A percentile compares a stretch with the other conserved stretches of the same genome.
phyloP scores from a whole-genome alignment of 768 basidiomycete species.

The Suillus bovinus region DNA sequence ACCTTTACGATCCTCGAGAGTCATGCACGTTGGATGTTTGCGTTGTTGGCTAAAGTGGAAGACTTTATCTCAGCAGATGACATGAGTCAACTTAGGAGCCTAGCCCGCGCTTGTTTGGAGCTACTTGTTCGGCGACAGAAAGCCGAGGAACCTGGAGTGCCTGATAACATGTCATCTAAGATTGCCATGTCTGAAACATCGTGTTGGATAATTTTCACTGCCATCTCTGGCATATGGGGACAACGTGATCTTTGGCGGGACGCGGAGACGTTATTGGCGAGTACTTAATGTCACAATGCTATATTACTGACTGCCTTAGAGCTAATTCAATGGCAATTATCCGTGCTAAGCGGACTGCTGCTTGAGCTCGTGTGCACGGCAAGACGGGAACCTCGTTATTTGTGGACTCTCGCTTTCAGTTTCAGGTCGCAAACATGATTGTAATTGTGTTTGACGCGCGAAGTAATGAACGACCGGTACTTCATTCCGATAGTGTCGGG shows the following conservation, averaged over 20 bases:
- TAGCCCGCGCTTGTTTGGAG: slow-evolving; percentile 68
- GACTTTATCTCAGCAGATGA: slow-evolving; percentile 73
- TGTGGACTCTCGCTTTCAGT: neutral
- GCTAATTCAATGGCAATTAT: neutral
- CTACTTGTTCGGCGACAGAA: slow-evolving; percentile 34
- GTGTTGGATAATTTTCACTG: slow-evolving; percentile 75
- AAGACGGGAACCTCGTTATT: neutral
- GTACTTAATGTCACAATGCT: slow-evolving; percentile 9
- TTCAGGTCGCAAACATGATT: neutral
- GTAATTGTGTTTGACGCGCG: neutral
- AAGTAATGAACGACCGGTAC: neutral
- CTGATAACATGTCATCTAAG: slow-evolving; percentile 18
- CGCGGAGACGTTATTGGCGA: slow-evolving; percentile 53
- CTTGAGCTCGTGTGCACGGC: neutral
- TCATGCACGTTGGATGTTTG: slow-evolving; percentile 80
- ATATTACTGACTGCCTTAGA: neutral
- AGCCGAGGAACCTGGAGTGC: slow-evolving; percentile 11
- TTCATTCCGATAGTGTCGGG: neutral
- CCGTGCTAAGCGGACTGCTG: too few species aligned
- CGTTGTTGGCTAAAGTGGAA: slow-evolving; percentile 68
- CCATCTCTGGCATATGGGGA: slow-evolving; percentile 69
- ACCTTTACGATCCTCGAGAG: slow-evolving; percentile 46
- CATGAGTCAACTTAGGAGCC: slow-evolving; percentile 70
- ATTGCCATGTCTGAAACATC: slow-evolving; percentile 42
- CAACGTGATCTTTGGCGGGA: slow-evolving; percentile 83